Percentiles rank a stretch among this genome's conserved stretches.
These are phyloP conservation scores for Echites panduratus DNA, from an alignment of 257 asterid species.

Conservation along the genomic window DNA sequence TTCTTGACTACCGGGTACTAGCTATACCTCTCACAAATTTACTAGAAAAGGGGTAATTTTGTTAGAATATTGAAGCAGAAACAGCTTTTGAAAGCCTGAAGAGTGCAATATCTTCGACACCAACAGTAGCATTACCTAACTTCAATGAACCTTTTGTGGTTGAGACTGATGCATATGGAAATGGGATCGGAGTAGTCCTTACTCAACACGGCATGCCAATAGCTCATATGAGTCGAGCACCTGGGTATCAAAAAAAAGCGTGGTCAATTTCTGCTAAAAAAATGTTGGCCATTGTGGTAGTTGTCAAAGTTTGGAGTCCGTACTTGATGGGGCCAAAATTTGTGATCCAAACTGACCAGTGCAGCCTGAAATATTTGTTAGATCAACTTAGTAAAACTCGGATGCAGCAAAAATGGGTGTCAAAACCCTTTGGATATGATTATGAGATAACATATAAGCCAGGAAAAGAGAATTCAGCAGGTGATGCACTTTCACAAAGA, in stretches of 20 bases:
- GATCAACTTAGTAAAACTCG: neutral
- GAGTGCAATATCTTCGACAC: neutral
- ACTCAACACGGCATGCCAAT: neutral
- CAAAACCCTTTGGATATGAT: slow-evolving; percentile 2
- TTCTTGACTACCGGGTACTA: neutral
- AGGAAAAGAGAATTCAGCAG: no score
- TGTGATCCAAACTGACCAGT: no score
- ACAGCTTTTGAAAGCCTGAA: neutral
- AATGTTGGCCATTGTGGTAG: neutral
- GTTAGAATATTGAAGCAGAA: neutral
- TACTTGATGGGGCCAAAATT: no score
- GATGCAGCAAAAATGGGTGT: neutral
- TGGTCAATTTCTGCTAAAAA: neutral
- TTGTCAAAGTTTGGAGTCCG: neutral
- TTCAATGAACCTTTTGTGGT: no score
- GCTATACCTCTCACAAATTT: neutral
- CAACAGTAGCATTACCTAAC: no score
- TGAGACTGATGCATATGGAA: neutral
- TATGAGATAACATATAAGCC: no score
- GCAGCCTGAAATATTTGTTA: neutral
- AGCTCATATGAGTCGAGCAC: no score
- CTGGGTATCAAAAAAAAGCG: neutral
- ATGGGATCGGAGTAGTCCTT: neutral
- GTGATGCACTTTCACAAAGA: neutral
- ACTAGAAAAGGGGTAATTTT: neutral